Conservation (phyloP, 2,329 filamentous ascomycete species). For the Ophiostoma populinum region DNA sequence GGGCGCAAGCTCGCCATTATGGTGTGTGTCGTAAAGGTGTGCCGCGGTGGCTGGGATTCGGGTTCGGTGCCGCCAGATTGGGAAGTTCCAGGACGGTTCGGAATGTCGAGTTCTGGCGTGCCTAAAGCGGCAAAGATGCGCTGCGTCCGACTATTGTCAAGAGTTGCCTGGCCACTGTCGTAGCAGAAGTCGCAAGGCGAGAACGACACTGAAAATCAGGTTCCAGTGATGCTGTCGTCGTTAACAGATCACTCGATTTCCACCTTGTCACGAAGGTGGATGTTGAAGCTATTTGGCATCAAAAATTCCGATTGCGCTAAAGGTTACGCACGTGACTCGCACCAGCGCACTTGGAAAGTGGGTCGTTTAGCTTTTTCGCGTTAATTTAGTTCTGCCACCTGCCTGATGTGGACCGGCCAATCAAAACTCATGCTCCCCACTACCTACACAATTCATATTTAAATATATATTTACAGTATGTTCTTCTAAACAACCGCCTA, state of each 20-base stretch:
- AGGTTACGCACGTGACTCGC: slow-evolving; percentile 1
- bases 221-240: not conserved
- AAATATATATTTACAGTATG: slow-evolving; percentile 2
- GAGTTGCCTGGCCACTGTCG: no score
- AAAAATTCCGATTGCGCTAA: slow-evolving; percentile 9
- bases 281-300: slow-evolving; percentile 3
- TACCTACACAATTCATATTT: slow-evolving; percentile 1
- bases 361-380: no score
- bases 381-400: not conserved
- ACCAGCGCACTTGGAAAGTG: not conserved
- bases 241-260: not conserved
- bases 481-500: no score
- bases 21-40: not conserved
- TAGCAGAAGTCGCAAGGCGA: no score
- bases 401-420: slow-evolving; percentile 1
- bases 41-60: not conserved
- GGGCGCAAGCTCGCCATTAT: slow-evolving; percentile 10
- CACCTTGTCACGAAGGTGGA: not conserved
- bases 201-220: no score
- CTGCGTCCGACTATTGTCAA: no score
- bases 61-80: no score
- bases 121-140: no score
- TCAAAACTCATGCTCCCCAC: slow-evolving; percentile 1
- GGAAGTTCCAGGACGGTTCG: no score
- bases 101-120: no score